Conservation (phyloP, 495 filamentous ascomycete genomes). For the Aspergillus mulundensis region DNA sequence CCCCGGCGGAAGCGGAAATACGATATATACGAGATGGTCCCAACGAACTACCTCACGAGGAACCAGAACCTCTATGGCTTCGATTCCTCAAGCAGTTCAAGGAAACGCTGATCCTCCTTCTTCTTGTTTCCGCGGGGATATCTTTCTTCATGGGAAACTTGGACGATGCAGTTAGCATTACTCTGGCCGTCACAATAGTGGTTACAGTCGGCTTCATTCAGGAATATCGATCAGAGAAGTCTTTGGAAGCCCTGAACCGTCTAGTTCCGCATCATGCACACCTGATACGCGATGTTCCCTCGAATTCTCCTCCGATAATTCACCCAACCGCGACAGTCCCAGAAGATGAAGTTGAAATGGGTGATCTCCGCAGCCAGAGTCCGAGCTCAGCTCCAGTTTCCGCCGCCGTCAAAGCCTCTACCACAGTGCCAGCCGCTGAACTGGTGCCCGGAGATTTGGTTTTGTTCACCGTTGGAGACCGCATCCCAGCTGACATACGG, state of each 20-base stretch:
- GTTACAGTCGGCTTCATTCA: constrained; percentile 95
- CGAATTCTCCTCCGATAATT: constrained; percentile 22
- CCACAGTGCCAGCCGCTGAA: constrained; percentile 77
- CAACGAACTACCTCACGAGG: constrained; percentile 91
- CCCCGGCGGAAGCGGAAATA: constrained; percentile 72
- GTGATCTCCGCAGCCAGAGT: constrained; percentile 33
- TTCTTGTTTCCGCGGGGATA: constrained; percentile 83
- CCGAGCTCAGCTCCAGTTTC: constrained; percentile 31
- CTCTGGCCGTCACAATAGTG: constrained; percentile 92
- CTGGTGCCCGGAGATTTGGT: constrained; percentile 91
- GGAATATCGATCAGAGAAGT: constrained; percentile 97
- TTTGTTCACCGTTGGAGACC: constrained; percentile 89
- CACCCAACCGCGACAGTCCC: constrained; percentile 25
- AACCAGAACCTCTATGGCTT: constrained; percentile 90
- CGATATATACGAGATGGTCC: constrained; percentile 77
- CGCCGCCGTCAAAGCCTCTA: constrained; percentile 66
- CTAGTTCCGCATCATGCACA: constrained; percentile 94
- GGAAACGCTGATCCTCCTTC: constrained; percentile 83
- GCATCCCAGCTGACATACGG: constrained; percentile 93
- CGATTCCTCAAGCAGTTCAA: constrained; percentile 96
- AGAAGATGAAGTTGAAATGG: constrained; percentile 41
- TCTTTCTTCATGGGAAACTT: constrained; percentile 92
- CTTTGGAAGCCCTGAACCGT: constrained; percentile 88
- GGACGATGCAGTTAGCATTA: constrained; percentile 93
- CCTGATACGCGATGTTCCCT: constrained; percentile 61